Evolutionary conservation across 202 grass and related monocot species (phyloP), one percentile per base, ranked within the genome.

Genomic region (Schoenoplectus tabernaemontani): DNA sequence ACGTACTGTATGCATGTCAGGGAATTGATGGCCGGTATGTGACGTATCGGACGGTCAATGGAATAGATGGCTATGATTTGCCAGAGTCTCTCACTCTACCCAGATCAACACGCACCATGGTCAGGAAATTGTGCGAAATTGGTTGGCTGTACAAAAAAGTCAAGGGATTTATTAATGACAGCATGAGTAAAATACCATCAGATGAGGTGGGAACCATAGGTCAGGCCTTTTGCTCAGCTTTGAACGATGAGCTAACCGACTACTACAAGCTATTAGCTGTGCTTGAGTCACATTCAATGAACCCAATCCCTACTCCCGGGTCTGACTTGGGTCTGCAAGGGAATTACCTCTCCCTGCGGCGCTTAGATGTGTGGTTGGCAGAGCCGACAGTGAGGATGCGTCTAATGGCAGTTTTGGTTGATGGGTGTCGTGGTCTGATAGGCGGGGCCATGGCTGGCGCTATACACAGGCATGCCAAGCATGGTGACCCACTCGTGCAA

Each of bases 1-100:
- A 97, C 60, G 87, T 97, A 56, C 89, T 97, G 37, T 97, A 91
- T 82, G 91, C 91, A 7, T 97, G 93, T 84, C 93, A 97, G 91
- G 93, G 89, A 60, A 97, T 97, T 5, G 89, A 97, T 73, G 93
- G 93, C 53, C 91, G 89, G 15, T 93, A 93, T 4, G 87, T 97
- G 57, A 61, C 24, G 2, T 80, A 66, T 64, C 78, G 90, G 30
- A 88, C 83, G 11, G 88, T 87, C 82, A 93, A 85, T 85, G 24
- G 59, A 61, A 57, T 34, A 11, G 91, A 93, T 50, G 78, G 87
- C 59, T 97, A 93, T 78, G 91, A 90, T 80, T 89, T 97, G 3
- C 93, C 93, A 0, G 93, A 93, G 3, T 87, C 83, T 23, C 64
- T 97, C 70, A 90, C 84, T 8, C 82, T 97, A 61, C 93, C 93